Conservation (phyloP, 2,329 filamentous ascomycete genomes). For the Zymoseptoria tritici region DNA sequence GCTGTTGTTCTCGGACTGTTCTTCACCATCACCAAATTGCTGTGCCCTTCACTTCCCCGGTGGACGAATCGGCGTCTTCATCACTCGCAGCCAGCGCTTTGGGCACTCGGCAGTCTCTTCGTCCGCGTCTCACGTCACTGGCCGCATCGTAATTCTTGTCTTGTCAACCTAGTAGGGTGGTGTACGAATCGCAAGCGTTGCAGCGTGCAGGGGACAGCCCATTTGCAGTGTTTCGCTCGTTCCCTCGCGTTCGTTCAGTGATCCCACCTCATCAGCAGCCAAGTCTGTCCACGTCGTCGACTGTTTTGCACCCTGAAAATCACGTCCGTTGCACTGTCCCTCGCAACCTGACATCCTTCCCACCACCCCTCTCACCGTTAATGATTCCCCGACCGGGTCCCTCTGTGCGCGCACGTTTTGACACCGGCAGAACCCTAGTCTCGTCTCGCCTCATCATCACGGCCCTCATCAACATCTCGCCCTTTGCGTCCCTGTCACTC, state of each 20-base stretch:
- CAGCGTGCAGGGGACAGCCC: background rate
- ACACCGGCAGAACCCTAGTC: background rate
- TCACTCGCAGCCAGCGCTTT: conserved; percentile 1
- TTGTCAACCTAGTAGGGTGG: background rate
- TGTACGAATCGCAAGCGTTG: background rate
- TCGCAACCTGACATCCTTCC: background rate
- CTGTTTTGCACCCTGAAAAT: background rate
- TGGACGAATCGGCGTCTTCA: conserved; percentile 7
- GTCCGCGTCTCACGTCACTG: conserved; percentile 2
- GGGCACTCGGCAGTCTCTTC: conserved; percentile 3
- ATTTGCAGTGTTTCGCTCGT: background rate
- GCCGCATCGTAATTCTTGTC: background rate
- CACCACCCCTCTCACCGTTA: background rate
- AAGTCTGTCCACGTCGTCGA: background rate
- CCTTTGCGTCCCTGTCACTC: background rate
- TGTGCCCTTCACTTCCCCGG: background rate
- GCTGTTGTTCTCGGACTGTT: background rate
- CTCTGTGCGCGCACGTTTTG: background rate
- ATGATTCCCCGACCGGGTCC: background rate
- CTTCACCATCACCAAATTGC: background rate
- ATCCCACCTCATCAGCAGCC: too few species aligned
- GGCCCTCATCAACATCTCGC: background rate
- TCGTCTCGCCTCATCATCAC: background rate
- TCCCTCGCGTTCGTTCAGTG: background rate
- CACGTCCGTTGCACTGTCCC: background rate